Evolutionary conservation across 2,329 filamentous ascomycete genomes (phyloP).

Genomic region (Aspergillus aculeatinus): DNA sequence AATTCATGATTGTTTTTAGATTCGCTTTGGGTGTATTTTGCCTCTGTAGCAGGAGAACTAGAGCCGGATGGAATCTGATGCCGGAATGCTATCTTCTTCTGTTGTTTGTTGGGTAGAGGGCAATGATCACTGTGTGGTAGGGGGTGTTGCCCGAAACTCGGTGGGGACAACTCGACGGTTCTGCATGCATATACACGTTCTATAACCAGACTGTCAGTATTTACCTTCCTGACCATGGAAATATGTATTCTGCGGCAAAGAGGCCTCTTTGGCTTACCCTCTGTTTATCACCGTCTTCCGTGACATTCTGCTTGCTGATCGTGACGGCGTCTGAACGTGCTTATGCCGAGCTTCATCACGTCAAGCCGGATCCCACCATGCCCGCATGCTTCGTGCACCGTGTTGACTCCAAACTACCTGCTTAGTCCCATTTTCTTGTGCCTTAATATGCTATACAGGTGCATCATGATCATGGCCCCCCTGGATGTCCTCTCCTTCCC

Average conservation of each 20-base stretch:
- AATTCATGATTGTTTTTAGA: not conserved
- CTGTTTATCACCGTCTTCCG: too few species aligned
- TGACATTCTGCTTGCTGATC: too few species aligned
- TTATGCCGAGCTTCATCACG: too few species aligned
- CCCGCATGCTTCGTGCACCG: not conserved
- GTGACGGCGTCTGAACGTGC: too few species aligned
- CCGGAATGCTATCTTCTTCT: not conserved
- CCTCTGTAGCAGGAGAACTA: not conserved
- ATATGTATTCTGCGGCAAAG: too few species aligned
- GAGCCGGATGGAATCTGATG: not conserved
- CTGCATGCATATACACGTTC: too few species aligned
- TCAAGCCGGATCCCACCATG: not conserved
- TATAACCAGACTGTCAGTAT: too few species aligned
- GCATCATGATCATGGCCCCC: not conserved
- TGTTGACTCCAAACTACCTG: not conserved
- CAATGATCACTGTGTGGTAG: not conserved
- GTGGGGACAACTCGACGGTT: not conserved
- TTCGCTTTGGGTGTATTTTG: not conserved
- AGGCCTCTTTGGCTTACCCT: too few species aligned
- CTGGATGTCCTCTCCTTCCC: conserved; percentile 1
- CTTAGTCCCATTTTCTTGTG: not conserved
- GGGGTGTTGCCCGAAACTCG: not conserved
- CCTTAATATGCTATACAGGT: not conserved
- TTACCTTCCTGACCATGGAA: too few species aligned
- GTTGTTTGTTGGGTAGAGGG: not conserved